phyloP scores from a whole-genome alignment of 2,329 filamentous ascomycete species.

The Beauveria rudraprayagi region DNA sequence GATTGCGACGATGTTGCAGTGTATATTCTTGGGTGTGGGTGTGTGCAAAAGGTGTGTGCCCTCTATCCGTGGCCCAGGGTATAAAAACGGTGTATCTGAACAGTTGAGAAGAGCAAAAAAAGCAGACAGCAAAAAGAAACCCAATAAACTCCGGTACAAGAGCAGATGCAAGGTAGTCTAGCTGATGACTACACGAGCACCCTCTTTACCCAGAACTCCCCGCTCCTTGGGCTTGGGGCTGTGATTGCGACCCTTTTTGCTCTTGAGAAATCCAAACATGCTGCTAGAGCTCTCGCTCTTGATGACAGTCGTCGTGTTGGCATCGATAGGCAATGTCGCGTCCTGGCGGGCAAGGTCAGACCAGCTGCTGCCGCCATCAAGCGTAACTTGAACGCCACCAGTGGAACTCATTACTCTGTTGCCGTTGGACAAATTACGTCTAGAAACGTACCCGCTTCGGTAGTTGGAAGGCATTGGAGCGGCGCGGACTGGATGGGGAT shows the following conservation, averaged over 20 bases:
- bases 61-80: conserved; percentile 8
- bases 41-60: background rate
- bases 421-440: conserved; percentile 45
- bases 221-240: conserved; percentile 92
- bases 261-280: conserved; percentile 81
- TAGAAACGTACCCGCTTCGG: conserved; percentile 37
- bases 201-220: conserved; percentile 90
- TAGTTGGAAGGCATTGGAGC: conserved; percentile 37
- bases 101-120: background rate
- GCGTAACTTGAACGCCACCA: conserved; percentile 82
- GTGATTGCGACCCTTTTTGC: conserved; percentile 83
- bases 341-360: conserved; percentile 82
- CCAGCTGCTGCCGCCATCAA: conserved; percentile 87
- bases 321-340: conserved; percentile 62
- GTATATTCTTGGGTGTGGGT: background rate
- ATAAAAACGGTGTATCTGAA: conserved; percentile 9
- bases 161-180: conserved; percentile 24
- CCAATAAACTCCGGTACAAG: background rate
- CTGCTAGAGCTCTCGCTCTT: conserved; percentile 56
- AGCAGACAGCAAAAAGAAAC: background rate
- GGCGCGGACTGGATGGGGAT: conserved; percentile 16
- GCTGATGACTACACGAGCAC: conserved; percentile 73
- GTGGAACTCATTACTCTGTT: conserved; percentile 68
- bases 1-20: background rate
- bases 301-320: conserved; percentile 42